Percentiles rank a stretch among this genome's conserved stretches.
Evolutionary conservation across 768 basidiomycete species (phyloP).

Genomic region (Lactarius trivialis): DNA sequence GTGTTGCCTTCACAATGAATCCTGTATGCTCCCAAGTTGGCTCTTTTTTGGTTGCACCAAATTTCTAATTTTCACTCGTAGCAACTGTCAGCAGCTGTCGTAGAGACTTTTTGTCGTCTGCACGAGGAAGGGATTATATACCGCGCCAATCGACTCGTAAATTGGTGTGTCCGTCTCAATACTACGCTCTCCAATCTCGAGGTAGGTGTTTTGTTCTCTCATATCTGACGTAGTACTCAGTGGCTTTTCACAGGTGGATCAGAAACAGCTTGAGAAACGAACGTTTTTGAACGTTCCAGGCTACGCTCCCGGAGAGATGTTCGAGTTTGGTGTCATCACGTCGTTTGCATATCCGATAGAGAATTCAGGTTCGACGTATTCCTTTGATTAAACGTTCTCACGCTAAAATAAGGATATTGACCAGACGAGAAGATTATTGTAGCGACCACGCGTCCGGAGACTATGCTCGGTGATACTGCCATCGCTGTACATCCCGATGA

Average conservation of each 20-base stretch:
- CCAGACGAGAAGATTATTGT: constrained; percentile 39
- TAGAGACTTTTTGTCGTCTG: constrained; percentile 81
- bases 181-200: constrained; percentile 95
- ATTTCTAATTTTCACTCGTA: constrained; percentile 4
- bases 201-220: constrained; percentile 36
- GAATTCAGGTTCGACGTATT: constrained; percentile 52
- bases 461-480: constrained; percentile 96
- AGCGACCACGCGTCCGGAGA: constrained; percentile 97
- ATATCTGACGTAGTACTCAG: not conserved
- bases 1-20: constrained; percentile 94
- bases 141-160: constrained; percentile 74
- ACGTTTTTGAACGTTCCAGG: constrained; percentile 88
- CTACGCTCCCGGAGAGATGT: constrained; percentile 90
- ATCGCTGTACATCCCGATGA: constrained; percentile 69
- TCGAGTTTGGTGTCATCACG: constrained; percentile 73
- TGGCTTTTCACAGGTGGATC: constrained; percentile 61
- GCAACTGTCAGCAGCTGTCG: constrained; percentile 78
- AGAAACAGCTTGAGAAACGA: constrained; percentile 78
- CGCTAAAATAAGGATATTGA: not conserved
- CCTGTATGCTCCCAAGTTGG: constrained; percentile 43
- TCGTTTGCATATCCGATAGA: constrained; percentile 95
- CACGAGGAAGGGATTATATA: constrained; percentile 91
- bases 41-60: not conserved
- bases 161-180: constrained; percentile 95
- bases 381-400: not conserved